Evolutionary conservation across 164 flowering plant species (phyloP).

Genomic region (Piper longum): DNA sequence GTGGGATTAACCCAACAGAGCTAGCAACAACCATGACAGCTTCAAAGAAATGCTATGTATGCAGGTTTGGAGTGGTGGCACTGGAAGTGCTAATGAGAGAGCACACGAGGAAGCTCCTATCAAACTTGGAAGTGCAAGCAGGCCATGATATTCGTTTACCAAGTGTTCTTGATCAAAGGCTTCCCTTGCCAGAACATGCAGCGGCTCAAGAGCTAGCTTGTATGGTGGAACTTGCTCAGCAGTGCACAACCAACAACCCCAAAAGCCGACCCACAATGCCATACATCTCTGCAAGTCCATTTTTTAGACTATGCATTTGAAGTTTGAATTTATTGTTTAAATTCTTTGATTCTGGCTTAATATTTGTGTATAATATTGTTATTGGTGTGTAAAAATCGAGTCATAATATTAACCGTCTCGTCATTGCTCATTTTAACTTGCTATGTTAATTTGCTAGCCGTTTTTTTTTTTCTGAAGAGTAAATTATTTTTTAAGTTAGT

Average conservation of each 20-base stretch:
- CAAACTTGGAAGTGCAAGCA: background rate
- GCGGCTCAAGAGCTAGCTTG: slow-evolving; percentile 6
- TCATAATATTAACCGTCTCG: no score
- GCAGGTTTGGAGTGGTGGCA: slow-evolving; percentile 10
- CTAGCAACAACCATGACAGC: slow-evolving; percentile 7
- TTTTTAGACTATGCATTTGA: no score
- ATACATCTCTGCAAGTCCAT: slow-evolving; percentile 2
- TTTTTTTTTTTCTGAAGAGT: no score
- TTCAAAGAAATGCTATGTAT: slow-evolving; percentile 9
- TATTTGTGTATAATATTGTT: no score
- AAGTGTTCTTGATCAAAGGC: slow-evolving; percentile 9
- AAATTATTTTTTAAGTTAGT: no score
- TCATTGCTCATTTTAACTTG: no score
- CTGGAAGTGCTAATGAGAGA: slow-evolving; percentile 7
- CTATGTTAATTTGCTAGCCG: no score
- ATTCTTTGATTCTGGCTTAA: no score
- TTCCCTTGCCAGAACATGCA: slow-evolving; percentile 8
- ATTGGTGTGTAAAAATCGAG: no score
- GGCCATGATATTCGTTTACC: background rate
- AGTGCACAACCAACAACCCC: slow-evolving; percentile 7
- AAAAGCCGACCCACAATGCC: slow-evolving; percentile 14
- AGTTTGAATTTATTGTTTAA: no score
- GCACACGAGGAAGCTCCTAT: slow-evolving; percentile 11
- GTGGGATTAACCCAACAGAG: slow-evolving; percentile 8
- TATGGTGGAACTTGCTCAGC: slow-evolving; percentile 6